These are phyloP conservation scores for Nepenthes mirabilis DNA, from an alignment of 148 eudicot species.

Conservation along the genomic window DNA sequence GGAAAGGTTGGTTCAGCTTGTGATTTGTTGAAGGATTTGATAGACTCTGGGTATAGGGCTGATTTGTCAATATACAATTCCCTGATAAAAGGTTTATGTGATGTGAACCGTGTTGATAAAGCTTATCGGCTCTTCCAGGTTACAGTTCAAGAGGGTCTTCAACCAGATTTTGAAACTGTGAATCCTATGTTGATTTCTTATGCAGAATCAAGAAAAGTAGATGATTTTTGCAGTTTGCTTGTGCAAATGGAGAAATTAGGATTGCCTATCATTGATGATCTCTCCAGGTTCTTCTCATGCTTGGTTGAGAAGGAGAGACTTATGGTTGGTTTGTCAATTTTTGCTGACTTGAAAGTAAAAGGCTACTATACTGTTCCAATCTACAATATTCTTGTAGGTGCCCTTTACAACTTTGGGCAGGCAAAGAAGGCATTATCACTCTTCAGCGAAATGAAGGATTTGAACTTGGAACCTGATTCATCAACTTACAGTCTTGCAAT, in stretches of 20 bases:
- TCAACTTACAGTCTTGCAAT: slow-evolving; percentile 51
- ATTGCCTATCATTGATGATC: slow-evolving; percentile 30
- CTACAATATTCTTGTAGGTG: slow-evolving; percentile 58
- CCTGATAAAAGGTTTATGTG: slow-evolving; percentile 64
- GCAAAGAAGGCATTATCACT: slow-evolving; percentile 45
- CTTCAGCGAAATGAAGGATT: slow-evolving; percentile 43
- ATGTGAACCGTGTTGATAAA: slow-evolving; percentile 37
- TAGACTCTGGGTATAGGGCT: slow-evolving; percentile 76
- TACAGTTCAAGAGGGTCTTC: slow-evolving; percentile 58
- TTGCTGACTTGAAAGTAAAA: slow-evolving; percentile 41
- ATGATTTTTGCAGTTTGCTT: slow-evolving; percentile 54
- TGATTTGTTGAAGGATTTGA: slow-evolving; percentile 74
- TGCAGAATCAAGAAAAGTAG: slow-evolving; percentile 53
- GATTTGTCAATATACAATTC: slow-evolving; percentile 74
- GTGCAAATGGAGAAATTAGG: slow-evolving; percentile 52
- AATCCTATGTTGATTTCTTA: slow-evolving; percentile 51
- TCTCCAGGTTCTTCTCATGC: slow-evolving; percentile 44
- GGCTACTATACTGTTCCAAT: slow-evolving; percentile 47
- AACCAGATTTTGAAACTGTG: slow-evolving; percentile 60
- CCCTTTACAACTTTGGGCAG: slow-evolving; percentile 40
- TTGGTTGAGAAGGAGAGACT: slow-evolving; percentile 39
- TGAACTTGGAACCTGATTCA: slow-evolving; percentile 48
- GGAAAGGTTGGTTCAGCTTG: slow-evolving; percentile 70
- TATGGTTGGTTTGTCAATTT: slow-evolving; percentile 36
- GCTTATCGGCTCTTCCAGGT: slow-evolving; percentile 57